These are phyloP conservation scores for Plectosphaerella cucumerina DNA, from an alignment of 2,329 filamentous ascomycete species.

Conservation along the genomic window DNA sequence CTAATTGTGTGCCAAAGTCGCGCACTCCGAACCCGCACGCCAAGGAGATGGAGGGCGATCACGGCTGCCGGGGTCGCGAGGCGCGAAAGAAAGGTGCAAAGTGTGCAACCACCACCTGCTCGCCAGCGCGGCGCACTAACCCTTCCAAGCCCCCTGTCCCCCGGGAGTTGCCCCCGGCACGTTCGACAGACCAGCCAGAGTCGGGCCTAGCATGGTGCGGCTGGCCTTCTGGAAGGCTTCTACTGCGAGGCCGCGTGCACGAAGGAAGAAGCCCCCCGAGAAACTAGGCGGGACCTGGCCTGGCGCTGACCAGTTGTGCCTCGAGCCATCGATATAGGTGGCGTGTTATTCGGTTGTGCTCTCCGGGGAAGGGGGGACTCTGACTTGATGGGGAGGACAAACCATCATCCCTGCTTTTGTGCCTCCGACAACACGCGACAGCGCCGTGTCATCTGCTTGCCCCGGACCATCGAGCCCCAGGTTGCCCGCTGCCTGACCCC, in stretches of 20 bases:
- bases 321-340: neutral
- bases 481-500: too few species aligned
- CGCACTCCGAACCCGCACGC: neutral
- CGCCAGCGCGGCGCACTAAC: neutral
- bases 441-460: too few species aligned
- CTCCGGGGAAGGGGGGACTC: neutral
- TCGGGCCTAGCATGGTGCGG: neutral
- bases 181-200: neutral
- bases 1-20: neutral
- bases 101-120: neutral
- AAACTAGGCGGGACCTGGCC: neutral
- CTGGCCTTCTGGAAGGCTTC: neutral
- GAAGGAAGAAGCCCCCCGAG: neutral
- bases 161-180: neutral
- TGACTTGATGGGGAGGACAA: neutral
- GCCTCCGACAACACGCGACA: neutral
- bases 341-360: too few species aligned
- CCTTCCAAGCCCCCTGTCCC: neutral
- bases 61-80: neutral
- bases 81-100: too few species aligned
- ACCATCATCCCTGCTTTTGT: neutral
- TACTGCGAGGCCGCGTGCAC: neutral
- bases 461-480: too few species aligned
- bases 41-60: neutral
- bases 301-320: neutral